A percentile compares a stretch with the other conserved stretches of the same genome.
Conservation (phyloP, 805 yeast genomes). For the Metschnikowia gelsemii region DNA sequence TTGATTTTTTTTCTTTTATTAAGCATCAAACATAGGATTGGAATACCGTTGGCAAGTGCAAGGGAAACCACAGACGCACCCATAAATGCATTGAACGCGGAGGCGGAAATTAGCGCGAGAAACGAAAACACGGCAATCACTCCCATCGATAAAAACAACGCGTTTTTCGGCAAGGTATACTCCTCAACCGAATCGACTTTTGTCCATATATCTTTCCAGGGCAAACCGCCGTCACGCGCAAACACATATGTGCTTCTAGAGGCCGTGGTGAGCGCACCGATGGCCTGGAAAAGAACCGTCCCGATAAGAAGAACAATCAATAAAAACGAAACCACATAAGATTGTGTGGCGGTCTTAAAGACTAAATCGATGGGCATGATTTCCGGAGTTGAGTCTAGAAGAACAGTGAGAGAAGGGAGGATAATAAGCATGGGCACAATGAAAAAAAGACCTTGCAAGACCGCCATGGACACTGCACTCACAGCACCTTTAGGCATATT, state of each 20-base stretch:
- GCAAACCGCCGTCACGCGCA: constrained; percentile 81
- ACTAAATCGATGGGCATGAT: constrained; percentile 78
- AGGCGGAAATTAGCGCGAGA: constrained; percentile 63
- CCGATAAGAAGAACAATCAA: constrained; percentile 66
- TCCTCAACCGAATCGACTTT: constrained; percentile 57
- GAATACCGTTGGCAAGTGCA: constrained; percentile 74
- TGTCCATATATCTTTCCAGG: constrained; percentile 62
- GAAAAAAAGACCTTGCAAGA: constrained; percentile 68
- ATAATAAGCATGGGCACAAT: constrained; percentile 70
- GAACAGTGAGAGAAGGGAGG: constrained; percentile 58
- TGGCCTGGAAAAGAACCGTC: constrained; percentile 70
- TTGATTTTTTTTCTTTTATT: constrained; percentile 59
- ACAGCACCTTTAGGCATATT: constrained; percentile 75
- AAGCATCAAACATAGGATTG: constrained; percentile 61
- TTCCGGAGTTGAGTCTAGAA: constrained; percentile 59
- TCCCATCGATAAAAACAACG: constrained; percentile 61
- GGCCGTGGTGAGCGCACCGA: constrained; percentile 78
- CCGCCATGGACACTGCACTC: constrained; percentile 60
- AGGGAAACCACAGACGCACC: constrained; percentile 78
- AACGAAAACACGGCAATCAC: constrained; percentile 61
- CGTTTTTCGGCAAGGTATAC: constrained; percentile 67
- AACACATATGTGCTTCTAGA: constrained; percentile 80
- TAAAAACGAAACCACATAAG: constrained; percentile 65
- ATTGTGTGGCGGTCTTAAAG: constrained; percentile 67
- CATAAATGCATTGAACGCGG: constrained; percentile 81